Base-by-base conservation (phyloP, 345 rosid genomes). In the Carallia brachiata region DNA sequence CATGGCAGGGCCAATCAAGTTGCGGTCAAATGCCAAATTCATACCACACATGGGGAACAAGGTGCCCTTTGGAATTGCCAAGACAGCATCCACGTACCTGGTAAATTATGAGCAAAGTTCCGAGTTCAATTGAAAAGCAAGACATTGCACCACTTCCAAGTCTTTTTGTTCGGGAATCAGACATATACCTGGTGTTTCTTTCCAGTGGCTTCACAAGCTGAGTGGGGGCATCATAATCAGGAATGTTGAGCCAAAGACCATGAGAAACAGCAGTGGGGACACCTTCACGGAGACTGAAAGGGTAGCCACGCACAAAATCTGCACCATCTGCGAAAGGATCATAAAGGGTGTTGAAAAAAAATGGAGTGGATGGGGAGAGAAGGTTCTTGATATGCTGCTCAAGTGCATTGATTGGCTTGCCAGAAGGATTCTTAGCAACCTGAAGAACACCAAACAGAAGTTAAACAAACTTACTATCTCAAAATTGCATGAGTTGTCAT, bases 31-130 rank as follows among this genome's bases (percentile, higher is more conserved):
- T 16, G 87, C 88, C 86, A 94, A 78, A 56, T 94, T 94, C 98
- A 94, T 94, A 40, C 98, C 97, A n/a, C 98, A 91, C 98, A 91
- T 94, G 1, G 97, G 98, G 87, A 90, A 94, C 71, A 94, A 82
- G 9, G 93, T 86, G 37, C 98, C 97, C 86, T 94, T 88, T 6
- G 98, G 97, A 65, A 94, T 91, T 39, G 97, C 88, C 89, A 90
- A 56, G 52, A 94, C 95, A 66, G 92, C 91, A 73, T 94, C 96
- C 67, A 94, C 98, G 66, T 78, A 89, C 89, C 97, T 91, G 62
- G 67, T 19, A 73, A 47, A 53, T 52, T 4, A 65, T 6, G 68
- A 62, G 50, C 59, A 62, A 36, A 3, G 19, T 63, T 69, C 28
- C 18, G 64, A 72, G 27, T 31, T 30, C 52, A 66, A 9, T 8